Conservation (phyloP, 768 basidiomycete genomes). For the Macrolepiota dolichaula region DNA sequence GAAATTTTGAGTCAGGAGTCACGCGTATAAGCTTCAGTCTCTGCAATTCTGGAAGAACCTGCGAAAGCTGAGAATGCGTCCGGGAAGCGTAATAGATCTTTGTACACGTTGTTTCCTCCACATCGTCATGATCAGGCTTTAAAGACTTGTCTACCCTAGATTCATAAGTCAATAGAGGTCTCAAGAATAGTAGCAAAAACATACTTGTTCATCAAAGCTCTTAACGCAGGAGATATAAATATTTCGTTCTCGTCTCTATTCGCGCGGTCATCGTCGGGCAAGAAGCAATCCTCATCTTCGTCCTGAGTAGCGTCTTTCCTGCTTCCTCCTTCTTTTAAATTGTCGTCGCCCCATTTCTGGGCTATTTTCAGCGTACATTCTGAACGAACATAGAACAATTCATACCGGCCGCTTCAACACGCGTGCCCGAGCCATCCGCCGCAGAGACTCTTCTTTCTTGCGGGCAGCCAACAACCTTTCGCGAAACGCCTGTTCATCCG, state of each 20-base stretch:
- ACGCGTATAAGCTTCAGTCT: conserved; percentile 52
- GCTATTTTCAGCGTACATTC: neutral
- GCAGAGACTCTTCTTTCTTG: conserved; percentile 57
- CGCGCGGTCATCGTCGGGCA: conserved; percentile 56
- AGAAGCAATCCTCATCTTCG: conserved; percentile 63
- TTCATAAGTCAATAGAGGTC: neutral
- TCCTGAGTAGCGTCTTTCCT: conserved; percentile 21
- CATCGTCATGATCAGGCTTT: conserved; percentile 21
- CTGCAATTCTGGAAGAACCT: conserved; percentile 81
- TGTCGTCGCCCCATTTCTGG: conserved; percentile 16
- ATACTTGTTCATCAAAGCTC: conserved; percentile 78
- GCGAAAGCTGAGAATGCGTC: conserved; percentile 93
- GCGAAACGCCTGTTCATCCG: conserved; percentile 61
- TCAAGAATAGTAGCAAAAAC: conserved; percentile 14
- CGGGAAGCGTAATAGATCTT: conserved; percentile 94
- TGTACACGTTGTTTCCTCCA: conserved; percentile 58
- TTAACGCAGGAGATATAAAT: conserved; percentile 75
- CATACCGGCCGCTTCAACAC: conserved; percentile 61
- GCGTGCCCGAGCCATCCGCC: conserved; percentile 49
- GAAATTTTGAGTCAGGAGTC: conserved; percentile 24
- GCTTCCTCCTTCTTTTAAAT: neutral
- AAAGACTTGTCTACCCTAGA: conserved; percentile 31
- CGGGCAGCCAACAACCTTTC: conserved; percentile 56
- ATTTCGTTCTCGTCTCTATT: conserved; percentile 34
- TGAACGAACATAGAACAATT: neutral